A percentile compares a stretch with the other conserved stretches of the same genome.
These are phyloP conservation scores for Speleostelium caveatum DNA, from an alignment of 78 protist genomes.

Conservation along the genomic window DNA sequence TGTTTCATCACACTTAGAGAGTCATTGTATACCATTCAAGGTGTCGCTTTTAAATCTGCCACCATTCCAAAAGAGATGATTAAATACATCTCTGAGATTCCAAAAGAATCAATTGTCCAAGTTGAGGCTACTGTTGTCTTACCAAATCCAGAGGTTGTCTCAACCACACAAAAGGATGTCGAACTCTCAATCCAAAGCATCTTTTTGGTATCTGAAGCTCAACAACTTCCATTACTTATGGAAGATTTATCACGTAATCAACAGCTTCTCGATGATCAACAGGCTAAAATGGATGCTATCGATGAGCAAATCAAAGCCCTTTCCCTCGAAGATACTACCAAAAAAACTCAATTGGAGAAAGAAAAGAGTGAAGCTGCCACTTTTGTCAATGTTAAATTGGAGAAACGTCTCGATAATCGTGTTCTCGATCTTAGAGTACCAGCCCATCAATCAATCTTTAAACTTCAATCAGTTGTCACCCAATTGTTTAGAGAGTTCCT, in stretches of 20 bases:
- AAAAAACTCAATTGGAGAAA: slow-evolving; percentile 16
- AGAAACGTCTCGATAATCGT: slow-evolving; percentile 93
- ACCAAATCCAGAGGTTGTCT: slow-evolving; percentile 69
- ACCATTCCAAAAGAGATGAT: slow-evolving; percentile 73
- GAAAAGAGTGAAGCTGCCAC: slow-evolving; percentile 28
- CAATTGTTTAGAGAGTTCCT: slow-evolving; percentile 86
- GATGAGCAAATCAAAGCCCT: slow-evolving; percentile 15
- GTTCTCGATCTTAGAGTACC: slow-evolving; percentile 94
- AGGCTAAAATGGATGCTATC: slow-evolving; percentile 4
- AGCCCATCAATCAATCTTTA: slow-evolving; percentile 95
- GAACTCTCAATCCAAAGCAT: slow-evolving; percentile 88
- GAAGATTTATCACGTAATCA: slow-evolving; percentile 87
- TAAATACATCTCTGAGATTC: slow-evolving; percentile 74
- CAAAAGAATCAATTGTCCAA: slow-evolving; percentile 94
- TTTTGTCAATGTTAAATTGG: slow-evolving; percentile 75
- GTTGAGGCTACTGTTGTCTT: slow-evolving; percentile 84
- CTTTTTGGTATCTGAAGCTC: slow-evolving; percentile 64
- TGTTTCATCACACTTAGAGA: slow-evolving; percentile 92
- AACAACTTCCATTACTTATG: slow-evolving; percentile 86
- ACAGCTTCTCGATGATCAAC: slow-evolving; percentile 26
- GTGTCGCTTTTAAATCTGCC: slow-evolving; percentile 59
- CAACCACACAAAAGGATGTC: slow-evolving; percentile 86
- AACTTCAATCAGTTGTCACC: slow-evolving; percentile 89
- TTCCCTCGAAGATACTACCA: background rate
- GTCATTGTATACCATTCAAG: slow-evolving; percentile 87